Evolutionary conservation across 1,284 basidiomycete genomes (phyloP), one percentile per base, ranked within the genome.

Genomic region (Sporisorium sorghi): DNA sequence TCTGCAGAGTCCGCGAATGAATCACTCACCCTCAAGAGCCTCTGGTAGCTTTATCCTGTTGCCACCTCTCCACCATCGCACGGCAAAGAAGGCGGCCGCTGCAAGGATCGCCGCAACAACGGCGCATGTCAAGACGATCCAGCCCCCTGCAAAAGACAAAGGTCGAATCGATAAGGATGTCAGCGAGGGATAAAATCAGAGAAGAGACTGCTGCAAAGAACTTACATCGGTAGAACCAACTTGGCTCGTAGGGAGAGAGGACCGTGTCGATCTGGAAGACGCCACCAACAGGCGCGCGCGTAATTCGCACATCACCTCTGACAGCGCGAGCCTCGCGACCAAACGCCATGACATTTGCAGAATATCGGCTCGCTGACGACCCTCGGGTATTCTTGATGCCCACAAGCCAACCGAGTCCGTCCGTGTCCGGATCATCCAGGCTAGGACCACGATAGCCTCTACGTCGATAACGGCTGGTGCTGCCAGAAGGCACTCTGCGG

Each of bases 351-450:
- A 98, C 89, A 24, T 87, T 88, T 12, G 94, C 95, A 86, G 90
- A 92, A 81, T 83, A 73, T 8, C 94, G 91, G 42, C 87, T 87
- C 51, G 88, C 87, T 14, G 89, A 90, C 37, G 90, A 87, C 9
- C 93, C 93, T 12, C 93, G 87, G 2, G 94, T 93, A 50, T 91
- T 91, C 85, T 91, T 91, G 83, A 98, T 94, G 7, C 96, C 94
- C n/a, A 97, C 90, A 50, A 94, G 86, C 84, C 90, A 93, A 12
- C 62, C 86, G 79, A 89, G 88, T 49, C 86, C 66, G 87, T 88
- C 23, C 10, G 55, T 52, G 12, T 48, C 33, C 12, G 59, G 43
- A 7, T 55, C 54, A 11, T 57, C 66, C 1, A 48, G 3, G 21
- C 28, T 32, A 19, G 10, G 8, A 21, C 43, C 24, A 26, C 44